These are phyloP conservation scores for Aspergillaceae sp. DNA, from an alignment of 2,329 filamentous ascomycete genomes.

Conservation along the genomic window DNA sequence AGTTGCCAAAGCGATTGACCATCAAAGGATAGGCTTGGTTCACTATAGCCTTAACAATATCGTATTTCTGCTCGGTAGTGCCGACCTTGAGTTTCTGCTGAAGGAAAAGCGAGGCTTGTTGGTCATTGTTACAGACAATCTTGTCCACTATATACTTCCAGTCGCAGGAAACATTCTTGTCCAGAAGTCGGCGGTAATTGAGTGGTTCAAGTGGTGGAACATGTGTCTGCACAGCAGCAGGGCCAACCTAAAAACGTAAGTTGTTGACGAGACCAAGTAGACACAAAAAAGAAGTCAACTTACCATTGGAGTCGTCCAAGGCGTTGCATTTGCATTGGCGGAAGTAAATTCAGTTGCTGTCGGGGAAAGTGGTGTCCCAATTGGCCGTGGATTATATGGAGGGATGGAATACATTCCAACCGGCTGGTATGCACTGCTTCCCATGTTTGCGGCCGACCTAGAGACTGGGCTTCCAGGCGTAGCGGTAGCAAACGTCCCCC, in stretches of 20 bases:
- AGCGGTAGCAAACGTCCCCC: conserved; percentile 23
- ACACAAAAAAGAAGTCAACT: conserved; percentile 19
- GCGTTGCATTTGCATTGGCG: conserved; percentile 13
- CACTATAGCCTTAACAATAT: conserved; percentile 94
- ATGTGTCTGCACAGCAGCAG: conserved; percentile 63
- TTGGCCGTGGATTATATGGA: conserved; percentile 47
- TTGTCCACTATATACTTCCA: conserved; percentile 99
- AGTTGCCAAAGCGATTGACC: conserved; percentile 98
- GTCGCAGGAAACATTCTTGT: conserved; percentile 94
- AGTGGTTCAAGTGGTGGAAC: conserved; percentile 81
- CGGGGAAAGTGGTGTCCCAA: conserved; percentile 60
- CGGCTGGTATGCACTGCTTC: conserved; percentile 25
- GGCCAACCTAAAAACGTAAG: conserved; percentile 13
- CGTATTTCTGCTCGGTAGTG: conserved; percentile 88
- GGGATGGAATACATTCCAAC: conserved; percentile 28
- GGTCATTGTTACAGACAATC: conserved; percentile 98
- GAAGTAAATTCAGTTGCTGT: conserved; percentile 67
- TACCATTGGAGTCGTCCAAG: conserved; percentile 42
- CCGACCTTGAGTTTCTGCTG: conserved; percentile 98
- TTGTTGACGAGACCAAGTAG: conserved; percentile 10
- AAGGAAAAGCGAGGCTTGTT: conserved; percentile 96
- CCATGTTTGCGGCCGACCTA: conserved; percentile 22
- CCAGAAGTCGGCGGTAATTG: conserved; percentile 90
- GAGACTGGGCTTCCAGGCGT: conserved; percentile 16
- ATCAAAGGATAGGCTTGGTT: conserved; percentile 90